These are phyloP conservation scores for Blastomyces emzantsi DNA, from an alignment of 2,329 filamentous ascomycete genomes.

Conservation along the genomic window DNA sequence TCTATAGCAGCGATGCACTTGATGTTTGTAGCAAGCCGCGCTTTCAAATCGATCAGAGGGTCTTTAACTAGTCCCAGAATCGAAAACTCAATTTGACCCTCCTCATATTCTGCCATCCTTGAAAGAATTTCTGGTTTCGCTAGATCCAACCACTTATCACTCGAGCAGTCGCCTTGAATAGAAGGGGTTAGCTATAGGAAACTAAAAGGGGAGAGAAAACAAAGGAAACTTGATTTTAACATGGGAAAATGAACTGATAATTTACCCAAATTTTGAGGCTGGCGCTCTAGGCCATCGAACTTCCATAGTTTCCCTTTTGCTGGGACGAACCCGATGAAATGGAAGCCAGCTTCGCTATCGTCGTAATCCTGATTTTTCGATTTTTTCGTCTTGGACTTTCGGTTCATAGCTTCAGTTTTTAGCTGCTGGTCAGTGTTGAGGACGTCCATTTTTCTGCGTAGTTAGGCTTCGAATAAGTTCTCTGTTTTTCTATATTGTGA, in stretches of 20 bases:
- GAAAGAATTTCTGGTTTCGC: constrained; percentile 56
- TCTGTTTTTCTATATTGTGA: background rate
- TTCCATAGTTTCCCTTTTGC: constrained; percentile 70
- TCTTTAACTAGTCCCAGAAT: constrained; percentile 66
- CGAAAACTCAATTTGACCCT: constrained; percentile 62
- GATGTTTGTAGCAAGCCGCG: constrained; percentile 39
- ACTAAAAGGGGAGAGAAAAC: background rate
- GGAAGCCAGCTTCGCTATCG: constrained; percentile 58
- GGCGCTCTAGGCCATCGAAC: constrained; percentile 70
- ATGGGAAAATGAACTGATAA: background rate
- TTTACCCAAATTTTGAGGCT: constrained; percentile 56
- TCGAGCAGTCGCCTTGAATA: constrained; percentile 32
- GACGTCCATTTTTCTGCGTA: constrained; percentile 60
- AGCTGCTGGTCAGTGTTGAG: constrained; percentile 61
- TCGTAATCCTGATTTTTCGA: constrained; percentile 38
- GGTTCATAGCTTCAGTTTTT: constrained; percentile 38
- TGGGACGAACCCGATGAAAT: constrained; percentile 85
- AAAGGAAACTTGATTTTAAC: constrained; percentile 6
- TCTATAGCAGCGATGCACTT: constrained; percentile 37
- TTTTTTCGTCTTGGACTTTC: constrained; percentile 23
- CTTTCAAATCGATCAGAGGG: constrained; percentile 45
- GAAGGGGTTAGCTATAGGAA: background rate
- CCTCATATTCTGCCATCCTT: constrained; percentile 59
- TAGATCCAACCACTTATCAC: constrained; percentile 56
- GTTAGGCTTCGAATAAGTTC: background rate